Conservation (phyloP, 306 rosid genomes). For the Begonia masoniana region DNA sequence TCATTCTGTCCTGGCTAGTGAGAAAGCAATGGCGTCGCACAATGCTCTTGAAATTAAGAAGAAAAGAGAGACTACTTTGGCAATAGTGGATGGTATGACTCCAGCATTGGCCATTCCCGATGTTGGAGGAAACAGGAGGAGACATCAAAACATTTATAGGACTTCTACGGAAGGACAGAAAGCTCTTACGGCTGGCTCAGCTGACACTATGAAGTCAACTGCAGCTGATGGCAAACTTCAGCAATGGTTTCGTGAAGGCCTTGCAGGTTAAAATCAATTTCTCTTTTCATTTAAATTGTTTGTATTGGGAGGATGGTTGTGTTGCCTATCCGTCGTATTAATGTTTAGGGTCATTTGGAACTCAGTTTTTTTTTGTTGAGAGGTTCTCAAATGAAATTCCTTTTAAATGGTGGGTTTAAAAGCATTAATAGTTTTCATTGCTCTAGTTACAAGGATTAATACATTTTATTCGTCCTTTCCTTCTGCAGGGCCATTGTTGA, state of each 20-base stretch:
- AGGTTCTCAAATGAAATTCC: too few species aligned
- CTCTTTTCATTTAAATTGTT: neutral
- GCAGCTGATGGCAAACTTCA: constrained; percentile 75
- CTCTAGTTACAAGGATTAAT: too few species aligned
- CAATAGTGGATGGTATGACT: constrained; percentile 35
- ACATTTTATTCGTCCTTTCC: constrained; percentile 1
- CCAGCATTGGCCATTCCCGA: constrained; percentile 64
- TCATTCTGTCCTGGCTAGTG: constrained; percentile 87
- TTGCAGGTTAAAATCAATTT: constrained; percentile 50
- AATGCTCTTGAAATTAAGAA: constrained; percentile 22
- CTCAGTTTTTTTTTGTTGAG: too few species aligned
- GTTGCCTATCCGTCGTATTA: too few species aligned
- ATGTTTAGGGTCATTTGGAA: too few species aligned
- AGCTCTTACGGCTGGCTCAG: constrained; percentile 54
- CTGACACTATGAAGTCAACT: constrained; percentile 40
- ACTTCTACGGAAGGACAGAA: constrained; percentile 39
- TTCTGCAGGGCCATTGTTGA: constrained; percentile 74
- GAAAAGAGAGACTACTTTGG: constrained; percentile 48
- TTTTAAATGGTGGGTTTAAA: too few species aligned
- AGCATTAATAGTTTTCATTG: too few species aligned
- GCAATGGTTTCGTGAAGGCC: constrained; percentile 96
- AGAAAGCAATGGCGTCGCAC: constrained; percentile 68
- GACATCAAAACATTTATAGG: constrained; percentile 38
- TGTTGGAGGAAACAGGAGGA: constrained; percentile 47
- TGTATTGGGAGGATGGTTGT: too few species aligned